Evolutionary conservation across 352 stramenopile species (phyloP).

Genomic region (Globisporangium apiculatum): DNA sequence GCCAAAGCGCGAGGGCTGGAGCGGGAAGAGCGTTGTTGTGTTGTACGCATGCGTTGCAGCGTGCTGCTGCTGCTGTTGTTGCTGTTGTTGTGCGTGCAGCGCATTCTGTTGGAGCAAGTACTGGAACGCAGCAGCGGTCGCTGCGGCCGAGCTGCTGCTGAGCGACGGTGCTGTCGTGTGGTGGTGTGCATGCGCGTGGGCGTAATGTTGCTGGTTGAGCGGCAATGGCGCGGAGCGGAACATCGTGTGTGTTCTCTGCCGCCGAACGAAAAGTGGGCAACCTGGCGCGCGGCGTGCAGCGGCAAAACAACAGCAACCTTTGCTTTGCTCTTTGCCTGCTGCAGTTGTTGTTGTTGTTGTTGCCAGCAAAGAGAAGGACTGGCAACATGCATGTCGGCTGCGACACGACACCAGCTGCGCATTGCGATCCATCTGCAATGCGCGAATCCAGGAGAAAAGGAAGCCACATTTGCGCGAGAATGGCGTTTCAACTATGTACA

Average conservation of each 20-base stretch:
- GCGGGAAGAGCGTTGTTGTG: neutral
- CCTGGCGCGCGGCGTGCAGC: too few species aligned
- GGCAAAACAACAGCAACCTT: too few species aligned
- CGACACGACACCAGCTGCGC: too few species aligned
- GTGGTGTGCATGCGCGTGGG: neutral
- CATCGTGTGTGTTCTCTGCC: constrained; percentile 10
- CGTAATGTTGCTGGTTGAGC: neutral
- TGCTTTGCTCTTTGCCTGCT: too few species aligned
- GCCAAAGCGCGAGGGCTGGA: constrained; percentile 1
- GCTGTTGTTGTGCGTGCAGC: neutral
- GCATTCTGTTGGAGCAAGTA: constrained; percentile 1
- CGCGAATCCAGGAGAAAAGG: too few species aligned
- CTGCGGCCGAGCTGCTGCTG: neutral
- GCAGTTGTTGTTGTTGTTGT: too few species aligned
- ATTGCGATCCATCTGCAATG: too few species aligned
- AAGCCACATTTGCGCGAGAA: too few species aligned
- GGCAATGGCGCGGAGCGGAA: constrained; percentile 9
- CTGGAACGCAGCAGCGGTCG: constrained; percentile 1
- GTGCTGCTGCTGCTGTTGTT: neutral
- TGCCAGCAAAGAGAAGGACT: too few species aligned
- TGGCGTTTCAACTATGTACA: too few species aligned
- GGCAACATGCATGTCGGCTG: too few species aligned
- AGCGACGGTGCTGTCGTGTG: neutral
- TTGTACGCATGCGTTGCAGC: too few species aligned
- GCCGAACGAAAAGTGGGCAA: constrained; percentile 5